Conservation (phyloP, 176 grass and related monocot species). For the Hyparrhenia diplandra region DNA sequence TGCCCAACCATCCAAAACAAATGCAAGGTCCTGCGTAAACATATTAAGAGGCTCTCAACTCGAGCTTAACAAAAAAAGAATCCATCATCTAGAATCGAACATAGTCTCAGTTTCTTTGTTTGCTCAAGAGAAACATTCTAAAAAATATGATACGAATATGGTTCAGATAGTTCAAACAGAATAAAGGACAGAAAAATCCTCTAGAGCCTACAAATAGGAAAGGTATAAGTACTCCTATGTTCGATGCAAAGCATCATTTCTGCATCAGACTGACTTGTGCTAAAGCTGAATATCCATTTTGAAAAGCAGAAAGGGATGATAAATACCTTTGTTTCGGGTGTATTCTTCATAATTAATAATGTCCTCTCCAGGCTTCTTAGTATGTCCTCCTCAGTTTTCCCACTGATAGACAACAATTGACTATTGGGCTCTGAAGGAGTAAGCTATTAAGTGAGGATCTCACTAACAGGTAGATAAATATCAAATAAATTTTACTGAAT, state of each 20-base stretch:
- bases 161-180: background rate
- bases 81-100: background rate
- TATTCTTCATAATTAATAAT: conserved; percentile 50
- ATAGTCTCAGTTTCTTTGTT: background rate
- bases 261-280: background rate
- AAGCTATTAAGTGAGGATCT: conserved; percentile 17
- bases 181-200: background rate
- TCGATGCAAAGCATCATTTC: background rate
- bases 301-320: background rate
- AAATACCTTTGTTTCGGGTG: conserved; percentile 57
- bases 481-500: background rate
- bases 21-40: conserved; percentile 64
- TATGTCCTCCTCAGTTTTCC: conserved; percentile 77
- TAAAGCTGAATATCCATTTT: conserved; percentile 5
- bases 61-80: conserved; percentile 18
- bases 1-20: conserved; percentile 89
- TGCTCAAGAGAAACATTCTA: background rate
- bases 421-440: conserved; percentile 56
- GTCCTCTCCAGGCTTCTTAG: conserved; percentile 62
- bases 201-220: background rate
- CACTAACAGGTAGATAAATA: background rate
- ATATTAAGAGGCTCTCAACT: conserved; percentile 18
- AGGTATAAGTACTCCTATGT: background rate
- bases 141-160: conserved; percentile 13
- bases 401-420: conserved; percentile 73